These are phyloP conservation scores for Apiosordaria backusii DNA, from an alignment of 495 filamentous ascomycete genomes.

Conservation along the genomic window DNA sequence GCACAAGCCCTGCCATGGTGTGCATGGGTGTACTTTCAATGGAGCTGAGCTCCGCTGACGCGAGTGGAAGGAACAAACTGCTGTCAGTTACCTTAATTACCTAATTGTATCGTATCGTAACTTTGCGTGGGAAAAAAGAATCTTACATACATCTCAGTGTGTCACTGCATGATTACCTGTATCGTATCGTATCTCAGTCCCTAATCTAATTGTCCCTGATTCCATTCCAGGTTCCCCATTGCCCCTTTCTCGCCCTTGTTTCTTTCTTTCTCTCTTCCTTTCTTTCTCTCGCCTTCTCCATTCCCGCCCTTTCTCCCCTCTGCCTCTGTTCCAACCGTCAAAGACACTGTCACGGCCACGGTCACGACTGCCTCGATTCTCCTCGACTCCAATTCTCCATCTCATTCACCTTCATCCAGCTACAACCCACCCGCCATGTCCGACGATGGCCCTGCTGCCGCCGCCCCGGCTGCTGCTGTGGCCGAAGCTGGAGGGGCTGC, in stretches of 20 bases:
- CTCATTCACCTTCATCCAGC: background rate
- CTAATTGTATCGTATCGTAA: no score
- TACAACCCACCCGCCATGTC: constrained; percentile 11
- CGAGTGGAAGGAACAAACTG: background rate
- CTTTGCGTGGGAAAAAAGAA: no score
- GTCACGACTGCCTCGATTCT: background rate
- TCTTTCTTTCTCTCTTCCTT: background rate
- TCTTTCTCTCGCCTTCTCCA: background rate
- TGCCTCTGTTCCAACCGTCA: background rate
- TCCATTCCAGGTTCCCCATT: no score
- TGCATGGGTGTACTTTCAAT: no score
- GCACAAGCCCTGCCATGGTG: background rate
- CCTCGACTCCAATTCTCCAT: no score
- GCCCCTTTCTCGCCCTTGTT: background rate
- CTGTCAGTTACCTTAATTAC: no score
- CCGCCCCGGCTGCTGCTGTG: background rate
- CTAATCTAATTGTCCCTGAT: no score
- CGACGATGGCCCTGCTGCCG: constrained; percentile 9
- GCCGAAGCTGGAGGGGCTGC: constrained; percentile 5
- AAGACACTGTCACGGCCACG: background rate
- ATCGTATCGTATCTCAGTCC: no score
- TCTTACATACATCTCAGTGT: no score
- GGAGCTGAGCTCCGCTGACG: no score
- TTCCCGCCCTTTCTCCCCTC: background rate
- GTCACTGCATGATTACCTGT: no score